Evolutionary conservation across 1,284 basidiomycete species (phyloP).

Genomic region (Lignosus rhinocerotis): DNA sequence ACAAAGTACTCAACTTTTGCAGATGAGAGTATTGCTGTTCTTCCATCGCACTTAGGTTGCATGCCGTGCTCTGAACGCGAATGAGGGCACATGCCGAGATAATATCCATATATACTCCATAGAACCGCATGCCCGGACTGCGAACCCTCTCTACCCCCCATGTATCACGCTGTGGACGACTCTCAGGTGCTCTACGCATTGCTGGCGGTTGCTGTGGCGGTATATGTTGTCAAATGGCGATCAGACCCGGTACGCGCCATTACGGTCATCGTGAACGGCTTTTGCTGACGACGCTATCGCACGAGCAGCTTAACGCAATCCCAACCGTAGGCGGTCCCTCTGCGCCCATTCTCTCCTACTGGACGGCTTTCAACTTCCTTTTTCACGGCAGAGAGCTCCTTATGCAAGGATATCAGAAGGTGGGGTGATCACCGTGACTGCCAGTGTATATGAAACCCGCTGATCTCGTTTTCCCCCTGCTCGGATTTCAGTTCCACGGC

Average conservation of each 20-base stretch:
- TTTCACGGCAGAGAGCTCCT: constrained; percentile 14
- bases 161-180: not conserved
- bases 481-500: constrained; percentile 33
- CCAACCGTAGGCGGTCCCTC: constrained; percentile 30
- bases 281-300: too few relatives aligned
- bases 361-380: constrained; percentile 19
- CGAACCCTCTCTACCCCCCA: not conserved
- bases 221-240: not conserved
- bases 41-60: too few relatives aligned
- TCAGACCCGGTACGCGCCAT: not conserved
- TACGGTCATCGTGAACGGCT: too few relatives aligned
- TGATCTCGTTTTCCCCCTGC: not conserved
- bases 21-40: too few relatives aligned
- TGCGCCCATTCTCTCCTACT: constrained; percentile 26
- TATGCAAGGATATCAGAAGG: constrained; percentile 27
- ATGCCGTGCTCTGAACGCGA: too few relatives aligned
- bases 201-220: not conserved
- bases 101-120: too few relatives aligned
- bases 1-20: too few relatives aligned
- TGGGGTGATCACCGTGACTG: not conserved
- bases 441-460: not conserved
- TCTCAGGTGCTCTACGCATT: not conserved
- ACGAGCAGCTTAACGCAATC: constrained; percentile 19
- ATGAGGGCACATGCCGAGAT: too few relatives aligned
- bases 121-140: too few relatives aligned